Evolutionary conservation across 1,284 basidiomycete genomes (phyloP).

Genomic region (Meira nashicola): DNA sequence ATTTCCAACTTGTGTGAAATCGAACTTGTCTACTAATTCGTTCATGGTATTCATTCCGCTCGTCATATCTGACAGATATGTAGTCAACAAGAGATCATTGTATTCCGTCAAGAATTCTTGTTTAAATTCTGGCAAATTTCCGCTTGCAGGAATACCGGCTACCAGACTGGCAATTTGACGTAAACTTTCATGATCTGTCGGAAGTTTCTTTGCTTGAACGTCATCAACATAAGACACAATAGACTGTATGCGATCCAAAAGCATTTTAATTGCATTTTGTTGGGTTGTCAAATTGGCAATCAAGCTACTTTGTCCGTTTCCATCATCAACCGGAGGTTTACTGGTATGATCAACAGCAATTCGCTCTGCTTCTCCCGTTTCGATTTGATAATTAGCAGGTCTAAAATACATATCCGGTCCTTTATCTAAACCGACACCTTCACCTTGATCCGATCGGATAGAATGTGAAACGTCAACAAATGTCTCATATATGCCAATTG

Average conservation of each 20-base stretch:
- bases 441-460: conserved; percentile 1
- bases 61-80: conserved; percentile 79
- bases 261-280: conserved; percentile 89
- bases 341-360: conserved; percentile 96
- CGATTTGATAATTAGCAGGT: conserved; percentile 75
- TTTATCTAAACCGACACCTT: conserved; percentile 16
- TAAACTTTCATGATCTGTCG: conserved; percentile 63
- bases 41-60: conserved; percentile 80
- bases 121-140: conserved; percentile 28
- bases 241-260: conserved; percentile 79
- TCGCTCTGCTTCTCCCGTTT: conserved; percentile 94
- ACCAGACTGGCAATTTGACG: conserved; percentile 79
- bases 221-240: conserved; percentile 66
- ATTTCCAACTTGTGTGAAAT: conserved; percentile 11
- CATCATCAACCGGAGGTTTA: conserved; percentile 72
- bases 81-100: conserved; percentile 86
- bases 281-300: conserved; percentile 83
- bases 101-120: conserved; percentile 62
- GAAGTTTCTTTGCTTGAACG: conserved; percentile 21
- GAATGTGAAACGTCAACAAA: conserved; percentile 25
- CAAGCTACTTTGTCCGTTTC: conserved; percentile 61
- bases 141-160: conserved; percentile 59
- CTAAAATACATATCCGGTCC: conserved; percentile 59
- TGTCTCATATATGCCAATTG: conserved; percentile 40
- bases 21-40: conserved; percentile 57